A percentile compares a stretch with the other conserved stretches of the same genome.
These are phyloP conservation scores for Pestalotiopsis sp. DNA, from an alignment of 2,329 filamentous ascomycete species.

Conservation along the genomic window DNA sequence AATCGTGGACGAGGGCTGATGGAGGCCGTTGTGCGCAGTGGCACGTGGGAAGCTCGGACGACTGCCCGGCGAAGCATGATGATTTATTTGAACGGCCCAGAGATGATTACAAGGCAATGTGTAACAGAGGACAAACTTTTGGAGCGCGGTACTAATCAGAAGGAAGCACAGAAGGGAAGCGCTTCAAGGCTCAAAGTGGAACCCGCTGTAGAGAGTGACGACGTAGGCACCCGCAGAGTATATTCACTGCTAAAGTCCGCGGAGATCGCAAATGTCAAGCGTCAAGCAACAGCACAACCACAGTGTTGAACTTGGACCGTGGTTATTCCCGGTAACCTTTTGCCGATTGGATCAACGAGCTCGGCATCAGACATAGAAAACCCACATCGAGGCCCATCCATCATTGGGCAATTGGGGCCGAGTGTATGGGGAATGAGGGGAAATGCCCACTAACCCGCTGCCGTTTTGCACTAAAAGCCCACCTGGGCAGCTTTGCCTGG, in stretches of 20 bases:
- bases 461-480: neutral
- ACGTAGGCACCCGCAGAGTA: too few relatives aligned
- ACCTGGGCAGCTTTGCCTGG: neutral
- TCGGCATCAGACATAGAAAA: neutral
- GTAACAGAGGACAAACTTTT: neutral
- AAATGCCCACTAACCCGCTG: neutral
- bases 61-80: constrained; percentile 33
- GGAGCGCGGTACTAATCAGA: neutral
- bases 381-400: neutral
- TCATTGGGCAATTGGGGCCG: constrained; percentile 11
- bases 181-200: too few relatives aligned
- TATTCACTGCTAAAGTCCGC: too few relatives aligned
- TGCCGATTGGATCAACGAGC: constrained; percentile 10
- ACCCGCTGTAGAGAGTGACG: too few relatives aligned
- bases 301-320: neutral
- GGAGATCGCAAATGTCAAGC: too few relatives aligned
- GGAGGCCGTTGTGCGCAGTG: constrained; percentile 18
- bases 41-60: constrained; percentile 26
- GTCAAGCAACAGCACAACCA: too few relatives aligned
- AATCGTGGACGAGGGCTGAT: constrained; percentile 25
- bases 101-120: neutral
- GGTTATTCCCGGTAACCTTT: constrained; percentile 8
- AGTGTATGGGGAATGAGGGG: constrained; percentile 10
- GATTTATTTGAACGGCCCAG: neutral
- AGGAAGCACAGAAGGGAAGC: too few relatives aligned